Evolutionary conservation across 768 basidiomycete species (phyloP).

Genomic region (Podaxis sp.): DNA sequence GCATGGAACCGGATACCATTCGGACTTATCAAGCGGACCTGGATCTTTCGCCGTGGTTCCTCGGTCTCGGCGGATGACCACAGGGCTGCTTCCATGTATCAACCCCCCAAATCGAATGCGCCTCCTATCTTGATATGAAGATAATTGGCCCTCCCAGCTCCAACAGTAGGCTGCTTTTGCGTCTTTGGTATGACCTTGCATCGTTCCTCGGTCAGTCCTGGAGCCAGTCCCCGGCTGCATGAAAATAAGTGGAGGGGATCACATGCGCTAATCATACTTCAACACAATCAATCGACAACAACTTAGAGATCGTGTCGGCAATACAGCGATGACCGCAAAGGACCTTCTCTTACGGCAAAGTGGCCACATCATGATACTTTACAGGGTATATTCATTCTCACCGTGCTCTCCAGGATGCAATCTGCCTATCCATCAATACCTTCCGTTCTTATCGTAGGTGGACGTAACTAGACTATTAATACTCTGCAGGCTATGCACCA

Average conservation of each 20-base stretch:
- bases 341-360: neutral
- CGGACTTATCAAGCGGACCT: slow-evolving; percentile 7
- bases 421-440: slow-evolving; percentile 9
- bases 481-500: slow-evolving; percentile 14
- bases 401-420: slow-evolving; percentile 9
- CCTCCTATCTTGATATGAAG: neutral
- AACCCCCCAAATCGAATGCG: neutral
- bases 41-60: neutral
- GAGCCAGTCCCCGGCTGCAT: neutral
- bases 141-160: neutral
- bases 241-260: neutral
- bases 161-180: neutral
- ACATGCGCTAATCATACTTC: neutral
- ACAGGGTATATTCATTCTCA: slow-evolving; percentile 7
- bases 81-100: neutral
- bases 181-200: neutral
- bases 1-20: slow-evolving; percentile 1
- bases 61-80: slow-evolving; percentile 12
- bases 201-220: neutral
- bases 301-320: slow-evolving; percentile 2
- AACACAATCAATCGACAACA: slow-evolving; percentile 13
- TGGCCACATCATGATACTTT: neutral
- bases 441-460: slow-evolving; percentile 14
- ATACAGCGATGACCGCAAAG: slow-evolving; percentile 7
- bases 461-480: slow-evolving; percentile 8